These are phyloP conservation scores for Graphium sp. DNA, from an alignment of 2,329 filamentous ascomycete genomes.

Conservation along the genomic window DNA sequence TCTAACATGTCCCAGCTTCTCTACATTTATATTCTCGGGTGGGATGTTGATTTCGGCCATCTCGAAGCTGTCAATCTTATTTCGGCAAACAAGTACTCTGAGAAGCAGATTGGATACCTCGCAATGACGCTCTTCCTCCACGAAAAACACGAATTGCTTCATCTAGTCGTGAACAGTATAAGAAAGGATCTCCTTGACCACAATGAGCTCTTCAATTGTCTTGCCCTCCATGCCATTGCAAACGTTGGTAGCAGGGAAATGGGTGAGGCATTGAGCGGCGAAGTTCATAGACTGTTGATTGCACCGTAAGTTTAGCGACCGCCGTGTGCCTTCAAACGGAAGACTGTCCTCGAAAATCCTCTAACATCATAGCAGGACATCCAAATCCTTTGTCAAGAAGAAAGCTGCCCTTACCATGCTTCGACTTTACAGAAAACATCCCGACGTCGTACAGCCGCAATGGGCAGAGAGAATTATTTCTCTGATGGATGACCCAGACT, in stretches of 20 bases:
- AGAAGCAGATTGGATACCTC: conserved; percentile 98
- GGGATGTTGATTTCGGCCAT: conserved; percentile 98
- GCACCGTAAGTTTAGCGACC: conserved; percentile 53
- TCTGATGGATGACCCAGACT: conserved; percentile 92
- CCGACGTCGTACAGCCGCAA: conserved; percentile 84
- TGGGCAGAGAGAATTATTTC: conserved; percentile 98
- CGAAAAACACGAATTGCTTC: conserved; percentile 89
- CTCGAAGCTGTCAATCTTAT: conserved; percentile 97
- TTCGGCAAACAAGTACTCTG: conserved; percentile 90
- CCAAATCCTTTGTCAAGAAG: conserved; percentile 97
- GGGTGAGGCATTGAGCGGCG: conserved; percentile 80
- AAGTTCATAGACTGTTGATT: conserved; percentile 87
- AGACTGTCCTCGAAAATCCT: conserved; percentile 3
- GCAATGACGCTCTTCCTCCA: conserved; percentile 95
- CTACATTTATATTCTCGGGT: conserved; percentile 97
- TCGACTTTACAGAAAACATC: conserved; percentile 85
- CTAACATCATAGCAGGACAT: conserved; percentile 25
- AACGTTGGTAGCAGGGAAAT: conserved; percentile 95
- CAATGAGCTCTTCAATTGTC: conserved; percentile 94
- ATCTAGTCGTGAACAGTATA: conserved; percentile 96
- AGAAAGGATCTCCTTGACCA: conserved; percentile 87
- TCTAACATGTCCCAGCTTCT: conserved; percentile 51
- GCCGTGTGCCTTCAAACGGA: neutral
- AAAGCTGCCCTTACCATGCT: conserved; percentile 91
- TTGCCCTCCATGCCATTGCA: conserved; percentile 91